A percentile compares a stretch with the other conserved stretches of the same genome.
These are phyloP conservation scores for Xylariaceae sp. DNA, from an alignment of 2,329 filamentous ascomycete species.

Conservation along the genomic window DNA sequence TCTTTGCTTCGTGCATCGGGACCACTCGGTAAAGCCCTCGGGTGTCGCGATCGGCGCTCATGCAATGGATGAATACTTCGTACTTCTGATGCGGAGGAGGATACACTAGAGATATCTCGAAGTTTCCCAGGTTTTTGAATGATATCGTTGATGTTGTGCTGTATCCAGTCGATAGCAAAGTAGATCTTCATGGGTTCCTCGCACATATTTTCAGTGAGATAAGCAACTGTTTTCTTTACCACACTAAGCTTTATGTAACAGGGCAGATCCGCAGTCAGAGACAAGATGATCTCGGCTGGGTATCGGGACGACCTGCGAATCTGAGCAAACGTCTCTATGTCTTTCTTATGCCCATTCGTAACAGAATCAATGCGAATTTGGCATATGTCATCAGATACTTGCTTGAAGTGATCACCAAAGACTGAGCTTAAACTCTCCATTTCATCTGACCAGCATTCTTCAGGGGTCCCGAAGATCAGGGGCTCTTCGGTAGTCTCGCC, in stretches of 20 bases:
- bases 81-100: conserved; percentile 60
- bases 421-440: conserved; percentile 79
- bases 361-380: conserved; percentile 61
- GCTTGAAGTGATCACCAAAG: conserved; percentile 67
- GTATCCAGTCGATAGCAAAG: conserved; percentile 85
- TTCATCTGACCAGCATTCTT: conserved; percentile 79
- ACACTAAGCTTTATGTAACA: conserved; percentile 92
- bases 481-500: conserved; percentile 39
- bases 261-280: conserved; percentile 66
- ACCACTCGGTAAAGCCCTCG: conserved; percentile 59
- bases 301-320: conserved; percentile 71
- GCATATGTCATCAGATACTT: conserved; percentile 58
- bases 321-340: conserved; percentile 54
- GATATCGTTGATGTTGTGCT: conserved; percentile 75
- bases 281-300: conserved; percentile 64
- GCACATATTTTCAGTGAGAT: conserved; percentile 63
- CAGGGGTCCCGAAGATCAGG: conserved; percentile 45
- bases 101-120: conserved; percentile 75
- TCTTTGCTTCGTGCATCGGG: conserved; percentile 55
- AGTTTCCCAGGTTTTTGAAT: conserved; percentile 80
- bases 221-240: conserved; percentile 67
- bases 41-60: conserved; percentile 41
- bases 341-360: conserved; percentile 43
- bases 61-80: conserved; percentile 29
- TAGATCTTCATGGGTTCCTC: conserved; percentile 89